Evolutionary conservation across 1,284 basidiomycete species (phyloP), one percentile per base, ranked within the genome.

Genomic region (Exobasidium rhododendri): DNA sequence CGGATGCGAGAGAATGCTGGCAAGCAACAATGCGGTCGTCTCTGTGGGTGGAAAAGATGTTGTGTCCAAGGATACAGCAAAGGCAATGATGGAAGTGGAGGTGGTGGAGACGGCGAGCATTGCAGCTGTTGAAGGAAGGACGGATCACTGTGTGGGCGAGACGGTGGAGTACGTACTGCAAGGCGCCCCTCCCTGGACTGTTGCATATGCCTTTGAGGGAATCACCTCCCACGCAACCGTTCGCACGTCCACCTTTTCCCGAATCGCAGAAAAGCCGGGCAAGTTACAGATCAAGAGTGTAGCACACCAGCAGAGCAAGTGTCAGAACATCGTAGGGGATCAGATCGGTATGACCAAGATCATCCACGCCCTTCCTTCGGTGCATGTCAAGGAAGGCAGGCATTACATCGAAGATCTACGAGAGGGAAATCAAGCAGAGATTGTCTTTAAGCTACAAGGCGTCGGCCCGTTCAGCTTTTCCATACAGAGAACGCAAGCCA

Each of bases 81-180:
- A 35, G 53, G 26, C 32, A 68, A 46, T 24, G 47, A 44, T 66
- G n/a, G 60, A 35, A 22, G 54, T 66, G 30, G 91, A 96, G 67
- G 92, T 97, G 10, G 91, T 92, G 4, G 94, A 97, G 81, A 92
- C 91, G 1, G 94, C 94, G 6, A 87, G 91, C 7, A 94, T 98
- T 63, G 85, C 92, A 35, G 87, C 93, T 0, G 86, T 92, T 66
- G 89, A 89, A 67, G 83, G 88, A 49, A 85, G 87, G 55, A 84
- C 84, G 66, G 88, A 97, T 79, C 88, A 90, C 70, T 98, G 94
- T 80, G 89, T 92, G 7, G 94, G 94, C 28, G 94, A 97, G 71
- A 84, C 86, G 53, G 85, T 91, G 10, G 91, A 92, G 68, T 97
- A 94, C 84, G 87, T 94, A 74, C 83, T 98, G 20, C 92, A 97